These are phyloP conservation scores for Ustilago vetiveriae DNA, from an alignment of 1,284 basidiomycete genomes.

Conservation along the genomic window DNA sequence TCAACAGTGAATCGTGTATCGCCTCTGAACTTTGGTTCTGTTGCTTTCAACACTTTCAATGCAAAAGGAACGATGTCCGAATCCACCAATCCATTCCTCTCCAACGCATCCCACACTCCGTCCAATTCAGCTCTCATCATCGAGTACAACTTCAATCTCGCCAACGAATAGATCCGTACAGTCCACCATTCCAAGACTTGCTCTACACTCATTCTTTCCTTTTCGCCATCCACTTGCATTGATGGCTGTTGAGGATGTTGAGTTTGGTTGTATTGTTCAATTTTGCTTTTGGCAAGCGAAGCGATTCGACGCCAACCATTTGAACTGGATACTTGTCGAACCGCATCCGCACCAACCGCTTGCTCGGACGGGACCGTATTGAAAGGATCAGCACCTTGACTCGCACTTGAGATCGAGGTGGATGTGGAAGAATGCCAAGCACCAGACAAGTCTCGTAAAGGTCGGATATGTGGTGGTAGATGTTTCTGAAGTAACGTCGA, in stretches of 20 bases:
- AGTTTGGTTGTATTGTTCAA: slow-evolving; percentile 6
- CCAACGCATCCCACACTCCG: slow-evolving; percentile 24
- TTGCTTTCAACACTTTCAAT: slow-evolving; percentile 23
- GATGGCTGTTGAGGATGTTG: neutral
- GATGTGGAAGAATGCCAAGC: slow-evolving; percentile 13
- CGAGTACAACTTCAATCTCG: slow-evolving; percentile 31
- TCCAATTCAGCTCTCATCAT: slow-evolving; percentile 38
- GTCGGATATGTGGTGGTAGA: slow-evolving; percentile 33
- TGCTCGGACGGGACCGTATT: neutral
- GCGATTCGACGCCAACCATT: slow-evolving; percentile 46
- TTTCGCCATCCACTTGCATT: neutral
- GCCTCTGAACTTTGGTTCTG: slow-evolving; percentile 22
- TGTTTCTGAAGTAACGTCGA: slow-evolving; percentile 41
- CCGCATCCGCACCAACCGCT: slow-evolving; percentile 2
- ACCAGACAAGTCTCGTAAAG: slow-evolving; percentile 33
- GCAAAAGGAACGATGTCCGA: slow-evolving; percentile 24
- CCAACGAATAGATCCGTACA: slow-evolving; percentile 38
- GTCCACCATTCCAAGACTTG: slow-evolving; percentile 44
- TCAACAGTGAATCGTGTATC: slow-evolving; percentile 8
- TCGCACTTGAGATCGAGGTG: neutral
- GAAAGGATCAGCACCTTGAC: slow-evolving; percentile 20
- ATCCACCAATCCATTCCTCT: slow-evolving; percentile 2
- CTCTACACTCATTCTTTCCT: neutral
- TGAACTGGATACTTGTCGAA: slow-evolving; percentile 14
- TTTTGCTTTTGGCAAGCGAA: slow-evolving; percentile 3